Evolutionary conservation across 257 asterid genomes (phyloP).

Genomic region (Nicotiana benthamiana): DNA sequence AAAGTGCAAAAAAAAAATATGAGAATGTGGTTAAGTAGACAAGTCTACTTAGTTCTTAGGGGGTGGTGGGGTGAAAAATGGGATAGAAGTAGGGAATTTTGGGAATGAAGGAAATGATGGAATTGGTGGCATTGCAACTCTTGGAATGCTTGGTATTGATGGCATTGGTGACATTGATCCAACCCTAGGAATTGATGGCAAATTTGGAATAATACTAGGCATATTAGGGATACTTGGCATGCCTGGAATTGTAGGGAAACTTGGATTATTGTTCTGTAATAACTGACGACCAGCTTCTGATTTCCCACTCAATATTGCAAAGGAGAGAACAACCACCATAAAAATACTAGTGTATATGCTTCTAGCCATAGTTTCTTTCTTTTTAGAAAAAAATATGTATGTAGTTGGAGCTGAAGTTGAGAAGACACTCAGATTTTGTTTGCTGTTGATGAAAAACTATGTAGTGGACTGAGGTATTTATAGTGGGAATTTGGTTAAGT

Average conservation of each 20-base stretch:
- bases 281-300: slow-evolving; percentile 17
- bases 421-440: not conserved
- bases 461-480: not conserved
- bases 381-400: too few relatives aligned
- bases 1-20: not conserved
- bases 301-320: not conserved
- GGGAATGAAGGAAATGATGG: slow-evolving; percentile 11
- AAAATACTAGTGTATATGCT: slow-evolving; percentile 7
- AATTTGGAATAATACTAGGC: not conserved
- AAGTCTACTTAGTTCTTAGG: slow-evolving; percentile 12
- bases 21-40: not conserved
- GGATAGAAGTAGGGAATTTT: slow-evolving; percentile 17
- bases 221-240: slow-evolving; percentile 14
- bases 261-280: slow-evolving; percentile 15
- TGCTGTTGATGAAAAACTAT: not conserved
- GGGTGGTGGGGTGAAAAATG: slow-evolving; percentile 26
- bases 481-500: not conserved
- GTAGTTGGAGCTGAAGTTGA: not conserved
- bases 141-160: slow-evolving; percentile 21
- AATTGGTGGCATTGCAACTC: slow-evolving; percentile 7
- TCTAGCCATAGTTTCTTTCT: slow-evolving; percentile 11
- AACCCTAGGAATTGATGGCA: slow-evolving; percentile 15
- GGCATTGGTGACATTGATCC: slow-evolving; percentile 23
- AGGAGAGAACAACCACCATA: slow-evolving; percentile 4
- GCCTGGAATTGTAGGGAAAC: slow-evolving; percentile 16